phyloP scores from a whole-genome alignment of 768 basidiomycete species.

The Coprinopsis sp. region DNA sequence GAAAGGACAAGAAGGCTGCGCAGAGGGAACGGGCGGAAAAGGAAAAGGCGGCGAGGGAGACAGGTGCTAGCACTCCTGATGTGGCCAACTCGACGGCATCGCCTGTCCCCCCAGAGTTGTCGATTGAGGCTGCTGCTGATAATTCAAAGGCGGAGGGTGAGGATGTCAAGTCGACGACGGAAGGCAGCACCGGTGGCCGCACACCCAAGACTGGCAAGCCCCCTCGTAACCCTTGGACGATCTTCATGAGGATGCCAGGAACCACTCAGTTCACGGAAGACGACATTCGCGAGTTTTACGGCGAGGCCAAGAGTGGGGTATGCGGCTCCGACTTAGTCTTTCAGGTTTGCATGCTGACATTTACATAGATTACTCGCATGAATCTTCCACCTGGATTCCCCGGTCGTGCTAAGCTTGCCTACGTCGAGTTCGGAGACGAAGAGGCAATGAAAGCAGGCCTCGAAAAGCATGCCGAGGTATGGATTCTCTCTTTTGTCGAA shows the following conservation, averaged over 20 bases:
- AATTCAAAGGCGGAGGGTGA: slow-evolving; percentile 21
- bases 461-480: slow-evolving; percentile 68
- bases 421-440: slow-evolving; percentile 89
- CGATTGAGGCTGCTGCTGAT: slow-evolving; percentile 19
- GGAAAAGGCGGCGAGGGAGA: slow-evolving; percentile 5
- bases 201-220: slow-evolving; percentile 68
- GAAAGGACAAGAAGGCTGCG: slow-evolving; percentile 58
- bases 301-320: slow-evolving; percentile 64
- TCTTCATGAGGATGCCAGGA: slow-evolving; percentile 67
- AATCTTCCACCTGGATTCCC: slow-evolving; percentile 46
- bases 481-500: slow-evolving; percentile 16
- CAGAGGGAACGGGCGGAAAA: slow-evolving; percentile 36
- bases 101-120: slow-evolving; percentile 24
- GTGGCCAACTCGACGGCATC: slow-evolving; percentile 26
- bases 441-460: slow-evolving; percentile 78
- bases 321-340: slow-evolving; percentile 22
- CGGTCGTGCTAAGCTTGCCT: slow-evolving; percentile 62
- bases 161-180: slow-evolving; percentile 52
- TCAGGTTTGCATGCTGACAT: slow-evolving; percentile 1
- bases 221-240: slow-evolving; percentile 74
- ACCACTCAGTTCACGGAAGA: slow-evolving; percentile 47
- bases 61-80: slow-evolving; percentile 26
- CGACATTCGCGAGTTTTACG: slow-evolving; percentile 75
- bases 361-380: slow-evolving; percentile 60
- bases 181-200: slow-evolving; percentile 55